These are phyloP conservation scores for Amylocystis lapponica DNA, from an alignment of 768 basidiomycete species.

Conservation along the genomic window DNA sequence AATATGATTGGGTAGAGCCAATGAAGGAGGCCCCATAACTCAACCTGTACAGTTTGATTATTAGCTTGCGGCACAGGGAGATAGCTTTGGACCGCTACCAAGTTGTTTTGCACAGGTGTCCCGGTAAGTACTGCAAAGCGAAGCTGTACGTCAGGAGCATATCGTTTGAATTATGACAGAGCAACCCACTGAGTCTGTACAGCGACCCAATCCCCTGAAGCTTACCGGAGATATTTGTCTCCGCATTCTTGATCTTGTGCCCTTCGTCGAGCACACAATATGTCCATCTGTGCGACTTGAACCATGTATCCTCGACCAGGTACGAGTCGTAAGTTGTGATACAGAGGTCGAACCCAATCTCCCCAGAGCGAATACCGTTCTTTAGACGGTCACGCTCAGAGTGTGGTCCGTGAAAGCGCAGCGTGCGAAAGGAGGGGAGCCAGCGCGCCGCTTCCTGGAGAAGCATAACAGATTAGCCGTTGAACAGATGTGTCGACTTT, in stretches of 20 bases:
- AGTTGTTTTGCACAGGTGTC: conserved; percentile 67
- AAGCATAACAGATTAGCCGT: not conserved
- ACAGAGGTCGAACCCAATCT: conserved; percentile 40
- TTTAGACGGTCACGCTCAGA: conserved; percentile 54
- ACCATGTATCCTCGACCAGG: conserved; percentile 50
- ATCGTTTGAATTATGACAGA: not conserved
- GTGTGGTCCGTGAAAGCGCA: conserved; percentile 59
- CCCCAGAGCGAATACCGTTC: conserved; percentile 30
- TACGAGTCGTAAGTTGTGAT: conserved; percentile 68
- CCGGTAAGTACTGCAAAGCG: conserved; percentile 57
- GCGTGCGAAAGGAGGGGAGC: conserved; percentile 43
- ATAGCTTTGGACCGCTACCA: too few species aligned
- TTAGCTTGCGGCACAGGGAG: too few species aligned
- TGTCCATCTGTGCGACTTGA: conserved; percentile 53
- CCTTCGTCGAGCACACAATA: conserved; percentile 63
- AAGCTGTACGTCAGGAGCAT: not conserved
- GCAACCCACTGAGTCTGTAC: conserved; percentile 45
- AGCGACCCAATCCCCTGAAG: conserved; percentile 51
- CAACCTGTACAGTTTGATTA: too few species aligned
- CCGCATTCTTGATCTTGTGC: conserved; percentile 68
- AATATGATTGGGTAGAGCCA: conserved; percentile 55
- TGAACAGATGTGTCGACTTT: not conserved
- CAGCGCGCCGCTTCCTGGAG: conserved; percentile 47
- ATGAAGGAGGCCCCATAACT: conserved; percentile 51
- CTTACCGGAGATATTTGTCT: conserved; percentile 45